Evolutionary conservation across 2,329 filamentous ascomycete species (phyloP).

Genomic region (Gliomastix tumulicola): DNA sequence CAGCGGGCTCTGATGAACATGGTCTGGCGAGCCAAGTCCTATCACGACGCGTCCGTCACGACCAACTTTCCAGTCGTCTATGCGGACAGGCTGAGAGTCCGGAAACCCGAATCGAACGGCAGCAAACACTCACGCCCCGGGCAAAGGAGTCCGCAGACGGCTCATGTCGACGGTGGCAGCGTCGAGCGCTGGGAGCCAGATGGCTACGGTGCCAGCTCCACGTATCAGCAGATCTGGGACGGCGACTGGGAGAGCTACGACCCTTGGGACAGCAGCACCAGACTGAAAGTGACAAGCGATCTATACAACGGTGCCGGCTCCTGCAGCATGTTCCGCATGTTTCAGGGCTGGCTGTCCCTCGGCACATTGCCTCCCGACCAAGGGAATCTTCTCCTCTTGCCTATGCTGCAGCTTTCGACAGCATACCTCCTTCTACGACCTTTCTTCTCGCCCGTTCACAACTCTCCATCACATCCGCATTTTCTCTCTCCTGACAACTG

Average conservation of each 20-base stretch:
- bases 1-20: constrained; percentile 56
- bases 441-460: constrained; percentile 50
- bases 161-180: constrained; percentile 63
- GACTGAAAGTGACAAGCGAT: constrained; percentile 58
- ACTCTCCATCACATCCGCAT: constrained; percentile 12
- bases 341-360: constrained; percentile 69
- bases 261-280: constrained; percentile 62
- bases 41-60: not conserved
- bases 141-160: constrained; percentile 37
- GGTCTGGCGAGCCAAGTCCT: constrained; percentile 9
- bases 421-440: constrained; percentile 71
- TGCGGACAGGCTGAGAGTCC: constrained; percentile 60
- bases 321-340: constrained; percentile 70
- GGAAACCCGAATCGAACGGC: too few relatives aligned
- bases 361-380: constrained; percentile 56
- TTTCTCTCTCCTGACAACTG: constrained; percentile 44
- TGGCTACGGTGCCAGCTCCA: constrained; percentile 56
- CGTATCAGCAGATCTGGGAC: constrained; percentile 68
- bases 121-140: constrained; percentile 67
- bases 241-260: constrained; percentile 76
- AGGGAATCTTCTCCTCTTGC: constrained; percentile 66
- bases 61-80: constrained; percentile 33
- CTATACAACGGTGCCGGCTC: constrained; percentile 66
- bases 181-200: constrained; percentile 67
- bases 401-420: constrained; percentile 61